Percentiles rank a stretch among this genome's conserved stretches.
These are phyloP conservation scores for Fusarium odoratissimum DNA, from an alignment of 2,329 filamentous ascomycete species.

Conservation along the genomic window DNA sequence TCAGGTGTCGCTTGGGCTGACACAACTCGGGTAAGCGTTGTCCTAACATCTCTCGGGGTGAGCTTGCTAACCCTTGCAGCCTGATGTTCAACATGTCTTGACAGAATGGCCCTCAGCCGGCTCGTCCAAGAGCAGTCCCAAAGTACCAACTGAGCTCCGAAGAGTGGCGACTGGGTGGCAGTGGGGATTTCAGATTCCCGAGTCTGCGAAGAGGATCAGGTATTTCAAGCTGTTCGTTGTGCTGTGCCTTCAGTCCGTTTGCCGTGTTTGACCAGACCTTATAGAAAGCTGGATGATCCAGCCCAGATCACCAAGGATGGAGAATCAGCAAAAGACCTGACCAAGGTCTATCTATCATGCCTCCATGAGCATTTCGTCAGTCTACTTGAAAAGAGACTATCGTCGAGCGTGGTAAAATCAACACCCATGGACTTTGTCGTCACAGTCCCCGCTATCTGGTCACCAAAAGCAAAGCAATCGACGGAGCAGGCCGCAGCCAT, in stretches of 20 bases:
- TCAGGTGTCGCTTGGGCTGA: conserved; percentile 66
- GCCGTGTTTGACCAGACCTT: conserved; percentile 23
- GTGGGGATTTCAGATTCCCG: conserved; percentile 63
- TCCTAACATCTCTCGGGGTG: neutral
- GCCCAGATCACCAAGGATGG: conserved; percentile 46
- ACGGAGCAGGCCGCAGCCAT: conserved; percentile 57
- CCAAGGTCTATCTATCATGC: conserved; percentile 58
- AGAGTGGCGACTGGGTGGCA: conserved; percentile 56
- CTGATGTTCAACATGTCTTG: conserved; percentile 56
- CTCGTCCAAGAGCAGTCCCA: conserved; percentile 52
- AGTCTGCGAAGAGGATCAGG: conserved; percentile 53
- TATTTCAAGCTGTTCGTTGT: conserved; percentile 62
- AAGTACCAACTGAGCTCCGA: conserved; percentile 62
- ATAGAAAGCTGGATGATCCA: conserved; percentile 53
- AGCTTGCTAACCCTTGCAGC: conserved; percentile 45
- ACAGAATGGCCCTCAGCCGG: conserved; percentile 57
- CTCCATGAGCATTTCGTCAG: conserved; percentile 61
- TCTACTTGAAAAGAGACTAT: conserved; percentile 57
- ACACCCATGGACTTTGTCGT: conserved; percentile 65
- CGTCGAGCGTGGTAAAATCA: conserved; percentile 54
- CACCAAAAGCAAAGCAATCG: conserved; percentile 63
- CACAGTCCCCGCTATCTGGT: conserved; percentile 70
- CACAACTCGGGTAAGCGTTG: conserved; percentile 51
- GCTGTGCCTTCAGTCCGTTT: neutral
- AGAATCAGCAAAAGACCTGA: conserved; percentile 52